phyloP scores from a whole-genome alignment of 768 basidiomycete species.

The Myochromella boudieri region DNA sequence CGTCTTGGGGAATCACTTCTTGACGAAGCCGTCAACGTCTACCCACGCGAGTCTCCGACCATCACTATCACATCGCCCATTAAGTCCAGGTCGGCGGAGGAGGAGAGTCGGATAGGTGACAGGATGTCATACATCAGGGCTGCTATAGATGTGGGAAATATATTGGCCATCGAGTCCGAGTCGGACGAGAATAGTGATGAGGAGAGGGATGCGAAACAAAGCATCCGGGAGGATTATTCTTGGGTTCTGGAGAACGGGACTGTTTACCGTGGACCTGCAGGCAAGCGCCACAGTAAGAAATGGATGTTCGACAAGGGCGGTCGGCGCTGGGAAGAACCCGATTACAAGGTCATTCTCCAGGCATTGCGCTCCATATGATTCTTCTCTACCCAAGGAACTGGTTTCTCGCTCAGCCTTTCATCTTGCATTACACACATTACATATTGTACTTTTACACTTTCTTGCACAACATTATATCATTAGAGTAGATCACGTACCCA shows the following conservation, averaged over 20 bases:
- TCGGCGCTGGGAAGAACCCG: slow-evolving; percentile 32
- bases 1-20: slow-evolving; percentile 31
- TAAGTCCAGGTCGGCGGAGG: slow-evolving; percentile 1
- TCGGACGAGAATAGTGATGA: slow-evolving; percentile 18
- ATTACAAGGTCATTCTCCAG: slow-evolving; percentile 33
- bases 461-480: too few relatives aligned
- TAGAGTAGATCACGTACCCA: too few relatives aligned
- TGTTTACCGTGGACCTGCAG: slow-evolving; percentile 4
- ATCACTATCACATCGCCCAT: background rate
- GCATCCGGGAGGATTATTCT: slow-evolving; percentile 16
- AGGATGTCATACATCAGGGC: slow-evolving; percentile 6
- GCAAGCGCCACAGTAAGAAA: slow-evolving; percentile 26
- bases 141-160: slow-evolving; percentile 13
- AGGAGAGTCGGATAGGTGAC: slow-evolving; percentile 1
- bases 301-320: slow-evolving; percentile 43
- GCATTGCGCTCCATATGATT: slow-evolving; percentile 32
- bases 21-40: slow-evolving; percentile 11
- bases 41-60: background rate
- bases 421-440: background rate
- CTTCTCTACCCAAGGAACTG: background rate
- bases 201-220: slow-evolving; percentile 15
- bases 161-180: slow-evolving; percentile 7
- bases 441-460: background rate
- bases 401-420: background rate
- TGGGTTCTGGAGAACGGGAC: slow-evolving; percentile 15